Base-by-base conservation (phyloP, 2,329 filamentous ascomycete species). In the Trichophyton mentagrophytes region DNA sequence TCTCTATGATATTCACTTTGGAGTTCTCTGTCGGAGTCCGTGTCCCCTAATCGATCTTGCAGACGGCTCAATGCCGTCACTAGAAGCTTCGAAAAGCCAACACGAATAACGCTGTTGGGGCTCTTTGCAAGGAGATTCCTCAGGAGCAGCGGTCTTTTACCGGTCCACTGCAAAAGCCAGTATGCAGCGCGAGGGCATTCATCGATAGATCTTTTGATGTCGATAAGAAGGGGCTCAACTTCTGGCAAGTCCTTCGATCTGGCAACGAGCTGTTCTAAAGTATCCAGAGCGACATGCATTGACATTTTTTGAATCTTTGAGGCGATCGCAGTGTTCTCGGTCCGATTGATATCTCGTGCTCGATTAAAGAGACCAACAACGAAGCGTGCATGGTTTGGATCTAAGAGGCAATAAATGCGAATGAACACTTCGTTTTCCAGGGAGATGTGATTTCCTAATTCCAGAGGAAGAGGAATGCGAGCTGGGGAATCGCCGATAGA, bases 391-490 rank as follows among this genome's bases (percentile, higher is more conserved):
- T 95, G 88, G 36, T 79, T 79, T 1, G 83, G 82, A 67, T 95
- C 90, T 67, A 87, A 88, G 25, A 95, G 78, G 70, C 87, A 91
- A 68, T 95, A 90, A 17, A 87, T 84, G 59, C 87, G 83, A 55
- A 95, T 79, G 25, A 89, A 81, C 1, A 82, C 66, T 63, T 87
- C 84, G 66, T 96, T 96, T 58, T 92, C 85, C 61, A 78, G 74
- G 9, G 81, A 77, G 61, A 95, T 89, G 61, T 83, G 78, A 49
- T 78, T 74, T 49, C 76, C 71, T 51, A 83, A 71, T 3, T 70
- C 64, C 25, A 67, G 63, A 9, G 80, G 77, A 42, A 83, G 67
- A 1, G 73, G 67, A 5, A 80, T 74, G 58, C 75, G 78, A 9
- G 77, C 73, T 7, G 78, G 76, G n/a, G 81, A 75, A 51, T 79